Evolutionary conservation across 352 stramenopile species (phyloP), one percentile per base, ranked within the genome.

Genomic region (Phytophthora constricta): DNA sequence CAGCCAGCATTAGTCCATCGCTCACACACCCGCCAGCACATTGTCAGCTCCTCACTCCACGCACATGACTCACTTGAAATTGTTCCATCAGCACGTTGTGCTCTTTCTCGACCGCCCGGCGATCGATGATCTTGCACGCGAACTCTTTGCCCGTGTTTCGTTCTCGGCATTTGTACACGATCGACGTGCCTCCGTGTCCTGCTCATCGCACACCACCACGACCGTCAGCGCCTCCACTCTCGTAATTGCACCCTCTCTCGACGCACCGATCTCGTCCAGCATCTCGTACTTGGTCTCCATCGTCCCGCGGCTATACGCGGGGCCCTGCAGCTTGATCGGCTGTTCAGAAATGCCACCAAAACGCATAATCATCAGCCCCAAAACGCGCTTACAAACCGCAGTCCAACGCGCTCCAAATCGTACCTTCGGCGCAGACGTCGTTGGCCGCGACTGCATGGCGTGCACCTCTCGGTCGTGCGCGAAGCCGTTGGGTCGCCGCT

Each of bases 61-160:
- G 23, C 27, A 62, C 17, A 37, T 56, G 14, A 76, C 59, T 60
- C 37, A 91, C 87, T 79, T 95, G 86, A 58, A 97, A 96, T 63
- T 96, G 89, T 60, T 94, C 80, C 76, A 97, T 81, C 27, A 94
- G 57, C 49, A 94, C 86, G 48, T 92, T 93, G 52, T 86, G 79
- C 48, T 92, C 86, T 33, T 76, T 67, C 52, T 89, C 77, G 11
- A 97, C 71, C 7, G 79, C 76, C 10, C 87, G 74, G 20, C 89
- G 89, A 54, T 97, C 86, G 56, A 97, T 96, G 65, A 97, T 87
- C 65, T 97, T 97, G 70, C 89, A 96, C 27, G 89, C 89, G 19
- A 77, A 78, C 16, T 85, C 42, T 14, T 58, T 75, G 17, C 83
- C 86, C 2, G 75, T 83, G 43, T 78, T 76, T 52, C 80, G 77